Evolutionary conservation across 116 monocot genomes (phyloP), one percentile per base, ranked within the genome.

Genomic region (Posidonia oceanica): DNA sequence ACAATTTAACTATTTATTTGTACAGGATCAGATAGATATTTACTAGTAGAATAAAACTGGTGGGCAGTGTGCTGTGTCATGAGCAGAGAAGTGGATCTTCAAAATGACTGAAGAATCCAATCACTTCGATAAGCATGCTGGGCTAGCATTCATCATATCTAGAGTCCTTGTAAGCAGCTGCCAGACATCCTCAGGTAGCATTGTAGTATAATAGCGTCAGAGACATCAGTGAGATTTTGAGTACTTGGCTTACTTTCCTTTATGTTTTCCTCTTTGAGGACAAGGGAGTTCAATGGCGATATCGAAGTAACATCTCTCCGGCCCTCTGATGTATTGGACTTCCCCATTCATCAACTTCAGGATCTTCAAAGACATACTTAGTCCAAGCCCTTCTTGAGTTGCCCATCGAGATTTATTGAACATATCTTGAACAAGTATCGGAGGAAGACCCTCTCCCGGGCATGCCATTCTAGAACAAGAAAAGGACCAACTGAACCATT

Each of bases 361-460:
- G 39, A 94, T 78, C 74, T 84, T 94, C 71, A 85, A 67, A 73
- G 82, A 83, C 36, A 81, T 72, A 74, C 86, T 88, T 29, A 94
- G 75, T 4, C 80, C 78, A 52, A 91, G 77, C 29, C 94, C 94
- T 76, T 94, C 94, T 75, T 88, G 72, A 37, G 91, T 91, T 44
- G 66, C 60, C 88, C 94, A 88, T 14, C 64, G 77, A 13, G 82
- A 74, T 57, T 88, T 86, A 70, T 83, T 80, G 56, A 94, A 94
- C 91, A 94, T 88, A 59, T 94, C 94, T 70, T 88, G 88, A 37
- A 91, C 91, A n/a, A 94, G 80, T 64, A 86, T 88, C 0, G 88
- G 65, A 11, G 91, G 82, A 54, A 94, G 84, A 36, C 91, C 94
- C 44, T 88, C 91, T 58, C 94, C 91, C 14, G 91, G 91, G 52